A percentile compares a stretch with the other conserved stretches of the same genome.
Conservation (phyloP, 805 yeast species). For the Ogataea paraovalis region DNA sequence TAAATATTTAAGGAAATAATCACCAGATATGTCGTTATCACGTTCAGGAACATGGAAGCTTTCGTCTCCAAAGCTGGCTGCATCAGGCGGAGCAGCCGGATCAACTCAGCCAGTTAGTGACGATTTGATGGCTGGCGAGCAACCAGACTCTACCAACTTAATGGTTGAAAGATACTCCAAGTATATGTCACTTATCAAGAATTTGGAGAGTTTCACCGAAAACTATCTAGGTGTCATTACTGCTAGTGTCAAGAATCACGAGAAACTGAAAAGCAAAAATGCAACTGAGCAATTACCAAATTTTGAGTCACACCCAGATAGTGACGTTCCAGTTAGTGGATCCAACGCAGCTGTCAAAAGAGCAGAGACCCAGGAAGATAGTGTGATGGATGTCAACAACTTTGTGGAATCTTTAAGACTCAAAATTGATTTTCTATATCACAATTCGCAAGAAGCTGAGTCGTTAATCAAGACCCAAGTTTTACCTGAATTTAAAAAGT, state of each 20-base stretch:
- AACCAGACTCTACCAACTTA: conserved; percentile 27
- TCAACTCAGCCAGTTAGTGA: neutral
- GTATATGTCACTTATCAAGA: conserved; percentile 22
- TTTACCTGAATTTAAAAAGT: conserved; percentile 40
- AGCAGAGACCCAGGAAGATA: conserved; percentile 3
- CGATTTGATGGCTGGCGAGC: conserved; percentile 9
- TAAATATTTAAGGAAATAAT: too few relatives aligned
- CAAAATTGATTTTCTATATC: conserved; percentile 30
- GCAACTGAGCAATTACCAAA: conserved; percentile 22
- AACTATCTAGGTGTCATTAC: conserved; percentile 23
- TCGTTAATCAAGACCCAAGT: conserved; percentile 33
- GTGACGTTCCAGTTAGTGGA: conserved; percentile 24
- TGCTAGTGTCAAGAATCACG: conserved; percentile 21
- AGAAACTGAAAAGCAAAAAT: conserved; percentile 21
- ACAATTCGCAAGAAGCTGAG: conserved; percentile 37
- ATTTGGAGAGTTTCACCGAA: conserved; percentile 23
- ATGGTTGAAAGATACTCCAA: conserved; percentile 27
- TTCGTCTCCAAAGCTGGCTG: neutral
- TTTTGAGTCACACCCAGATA: conserved; percentile 27
- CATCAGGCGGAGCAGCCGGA: neutral
- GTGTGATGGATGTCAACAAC: conserved; percentile 21
- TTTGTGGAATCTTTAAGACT: conserved; percentile 25
- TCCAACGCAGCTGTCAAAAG: conserved; percentile 11
- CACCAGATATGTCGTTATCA: conserved; percentile 1
- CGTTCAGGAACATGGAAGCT: conserved; percentile 14